Evolutionary conservation across 2,329 filamentous ascomycete genomes (phyloP).

Genomic region (Sclerotinia sclerotiorum): DNA sequence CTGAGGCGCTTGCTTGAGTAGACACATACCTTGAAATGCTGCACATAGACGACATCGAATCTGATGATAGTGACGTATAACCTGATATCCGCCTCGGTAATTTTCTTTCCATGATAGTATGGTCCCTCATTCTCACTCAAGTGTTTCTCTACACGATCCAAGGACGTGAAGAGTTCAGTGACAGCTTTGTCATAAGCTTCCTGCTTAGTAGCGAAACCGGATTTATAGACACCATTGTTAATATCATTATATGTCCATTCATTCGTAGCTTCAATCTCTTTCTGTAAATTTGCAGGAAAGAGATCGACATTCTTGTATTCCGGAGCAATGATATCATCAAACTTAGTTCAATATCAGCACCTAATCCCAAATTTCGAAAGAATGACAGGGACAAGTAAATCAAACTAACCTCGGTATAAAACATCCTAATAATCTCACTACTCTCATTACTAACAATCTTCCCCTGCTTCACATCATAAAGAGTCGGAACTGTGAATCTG

Average conservation of each 20-base stretch:
- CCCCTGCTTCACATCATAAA: constrained; percentile 64
- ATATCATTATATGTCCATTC: constrained; percentile 76
- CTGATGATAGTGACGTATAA: constrained; percentile 64
- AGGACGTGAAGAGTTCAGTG: constrained; percentile 66
- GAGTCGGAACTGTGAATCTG: constrained; percentile 67
- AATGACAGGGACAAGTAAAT: constrained; percentile 34
- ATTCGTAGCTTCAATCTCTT: constrained; percentile 71
- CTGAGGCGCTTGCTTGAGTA: constrained; percentile 46
- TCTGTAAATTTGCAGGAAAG: constrained; percentile 63
- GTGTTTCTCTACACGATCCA: constrained; percentile 75
- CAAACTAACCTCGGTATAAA: constrained; percentile 69
- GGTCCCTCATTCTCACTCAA: constrained; percentile 55
- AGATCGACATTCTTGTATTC: constrained; percentile 62
- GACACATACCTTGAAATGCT: constrained; percentile 75
- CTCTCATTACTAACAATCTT: constrained; percentile 82
- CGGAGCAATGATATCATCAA: constrained; percentile 67
- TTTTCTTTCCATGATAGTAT: constrained; percentile 70
- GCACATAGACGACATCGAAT: constrained; percentile 75
- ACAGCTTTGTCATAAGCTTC: constrained; percentile 79
- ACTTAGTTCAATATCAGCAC: constrained; percentile 50
- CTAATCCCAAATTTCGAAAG: not conserved
- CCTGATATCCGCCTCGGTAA: constrained; percentile 82
- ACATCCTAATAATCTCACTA: constrained; percentile 80
- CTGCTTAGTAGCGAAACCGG: constrained; percentile 82
- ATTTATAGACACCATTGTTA: constrained; percentile 72